Conservation (phyloP, 164 flowering plant species). For the Macadamia integrifolia region DNA sequence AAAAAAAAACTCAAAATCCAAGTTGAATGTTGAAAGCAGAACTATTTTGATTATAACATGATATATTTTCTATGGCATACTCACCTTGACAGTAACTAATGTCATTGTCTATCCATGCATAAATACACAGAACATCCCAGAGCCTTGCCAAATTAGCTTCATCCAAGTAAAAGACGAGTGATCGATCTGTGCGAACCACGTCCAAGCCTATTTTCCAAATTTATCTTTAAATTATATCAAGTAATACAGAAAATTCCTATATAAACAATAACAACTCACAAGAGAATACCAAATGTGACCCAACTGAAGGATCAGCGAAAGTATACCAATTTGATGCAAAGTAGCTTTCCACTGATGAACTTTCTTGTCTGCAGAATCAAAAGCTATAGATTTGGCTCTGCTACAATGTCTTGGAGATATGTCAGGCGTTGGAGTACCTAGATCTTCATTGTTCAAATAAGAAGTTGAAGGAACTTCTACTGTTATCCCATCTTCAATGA, state of each 20-base stretch:
- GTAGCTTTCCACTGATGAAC: conserved; percentile 64
- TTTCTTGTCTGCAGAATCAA: conserved; percentile 33
- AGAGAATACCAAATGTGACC: background rate
- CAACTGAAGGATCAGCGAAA: background rate
- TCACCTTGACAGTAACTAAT: conserved; percentile 93
- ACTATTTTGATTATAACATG: background rate
- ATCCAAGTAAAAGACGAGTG: conserved; percentile 73
- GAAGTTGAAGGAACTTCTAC: conserved; percentile 25
- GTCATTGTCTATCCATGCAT: conserved; percentile 79
- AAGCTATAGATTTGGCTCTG: conserved; percentile 7
- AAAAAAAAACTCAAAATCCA: background rate
- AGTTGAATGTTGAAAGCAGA: background rate
- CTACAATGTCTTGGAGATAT: background rate
- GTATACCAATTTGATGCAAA: conserved; percentile 80
- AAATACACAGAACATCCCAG: conserved; percentile 77
- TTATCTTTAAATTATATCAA: conserved; percentile 2
- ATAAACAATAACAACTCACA: background rate
- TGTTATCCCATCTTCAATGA: conserved; percentile 60
- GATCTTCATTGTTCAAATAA: conserved; percentile 9
- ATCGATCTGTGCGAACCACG: conserved; percentile 84
- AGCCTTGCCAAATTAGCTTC: conserved; percentile 73
- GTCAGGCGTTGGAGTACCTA: conserved; percentile 1
- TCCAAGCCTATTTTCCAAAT: conserved; percentile 61
- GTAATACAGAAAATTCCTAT: background rate
- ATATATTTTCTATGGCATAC: conserved; percentile 1